phyloP scores from a whole-genome alignment of 208 protist species.

The Acanthamoeba culbertsoni region DNA sequence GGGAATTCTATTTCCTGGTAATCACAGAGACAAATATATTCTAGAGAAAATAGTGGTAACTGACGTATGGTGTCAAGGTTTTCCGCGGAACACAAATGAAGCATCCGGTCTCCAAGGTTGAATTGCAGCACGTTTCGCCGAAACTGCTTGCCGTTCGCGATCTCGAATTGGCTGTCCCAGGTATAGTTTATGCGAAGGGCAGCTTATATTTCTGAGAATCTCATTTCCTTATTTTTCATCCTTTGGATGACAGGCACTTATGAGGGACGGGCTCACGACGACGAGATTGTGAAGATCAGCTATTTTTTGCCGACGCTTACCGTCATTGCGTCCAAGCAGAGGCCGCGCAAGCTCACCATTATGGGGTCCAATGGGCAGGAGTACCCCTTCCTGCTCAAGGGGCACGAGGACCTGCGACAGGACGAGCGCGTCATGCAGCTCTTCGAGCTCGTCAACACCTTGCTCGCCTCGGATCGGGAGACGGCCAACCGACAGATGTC shows the following conservation, averaged over 20 bases:
- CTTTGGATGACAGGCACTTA: slow-evolving; percentile 51
- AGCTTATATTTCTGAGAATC: slow-evolving; percentile 69
- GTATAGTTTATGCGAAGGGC: slow-evolving; percentile 83
- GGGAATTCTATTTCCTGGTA: slow-evolving; percentile 94
- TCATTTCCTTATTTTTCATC: not conserved
- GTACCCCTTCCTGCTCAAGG: slow-evolving; percentile 99
- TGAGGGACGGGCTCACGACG: slow-evolving; percentile 85
- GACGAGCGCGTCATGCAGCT: slow-evolving; percentile 99
- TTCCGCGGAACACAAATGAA: slow-evolving; percentile 96
- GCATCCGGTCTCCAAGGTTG: slow-evolving; percentile 93
- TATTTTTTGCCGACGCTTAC: slow-evolving; percentile 91
- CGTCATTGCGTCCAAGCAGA: slow-evolving; percentile 99
- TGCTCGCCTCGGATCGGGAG: slow-evolving; percentile 91
- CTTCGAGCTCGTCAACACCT: slow-evolving; percentile 98
- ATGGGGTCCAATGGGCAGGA: slow-evolving; percentile 93
- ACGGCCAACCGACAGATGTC: slow-evolving; percentile 86
- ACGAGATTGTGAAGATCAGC: slow-evolving; percentile 92
- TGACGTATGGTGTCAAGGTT: slow-evolving; percentile 68
- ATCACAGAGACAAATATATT: too few species aligned
- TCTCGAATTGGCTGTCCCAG: slow-evolving; percentile 97
- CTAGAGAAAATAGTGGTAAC: too few species aligned
- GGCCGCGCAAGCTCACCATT: slow-evolving; percentile 97
- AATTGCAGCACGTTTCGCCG: slow-evolving; percentile 96
- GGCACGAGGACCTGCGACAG: slow-evolving; percentile 91
- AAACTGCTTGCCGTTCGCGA: slow-evolving; percentile 90